Base-by-base conservation (phyloP, 2,329 filamentous ascomycete species). In the Pyricularia grisea region DNA sequence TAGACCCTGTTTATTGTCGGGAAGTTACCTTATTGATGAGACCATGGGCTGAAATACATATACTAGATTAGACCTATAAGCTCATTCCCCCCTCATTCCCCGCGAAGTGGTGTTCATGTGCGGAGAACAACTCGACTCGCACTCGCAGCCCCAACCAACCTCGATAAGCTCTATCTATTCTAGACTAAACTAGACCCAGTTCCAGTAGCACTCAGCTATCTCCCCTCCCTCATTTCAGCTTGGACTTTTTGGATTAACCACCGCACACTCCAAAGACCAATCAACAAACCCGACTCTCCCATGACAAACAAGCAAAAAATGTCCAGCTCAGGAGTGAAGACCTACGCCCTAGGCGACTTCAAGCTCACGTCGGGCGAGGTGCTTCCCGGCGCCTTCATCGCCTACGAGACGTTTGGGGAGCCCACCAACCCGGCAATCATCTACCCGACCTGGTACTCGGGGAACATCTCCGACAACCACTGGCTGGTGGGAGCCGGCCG, bases 391-490 rank as follows among this genome's bases (percentile, higher is more conserved):
- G 68, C 68, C 60, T 69, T 68, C 63, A 60, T 69, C 7, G 68
- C 68, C 25, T 69, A 69, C 68, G 67, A 69, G 66, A 69, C 68
- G n/a, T 68, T 69, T 63, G 68, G 68, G 6, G 68, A 69, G 25
- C 36, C 55, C n/a, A 36, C 27, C 11, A 68, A 61, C 33, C 68
- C 66, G 4, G 65, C 25, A 66, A 61, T 69, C 61, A 68, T 69
- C 61, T 67, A 69, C 68, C 67, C 68, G 12, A 68, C 68, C 7
- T 69, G 68, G 42, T 69, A 69, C 50, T 66, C 68, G 2, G 68
- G 65, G 5, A 11, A 55, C 33, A 69, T 67, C 30, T 58, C 28
- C 1, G 68, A 69, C 58, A 65, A 69, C 25, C 58, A 61, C 20
- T 36, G 65, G 31, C 66, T 69, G 12, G 30, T 67, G 9, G 42